A percentile compares a stretch with the other conserved stretches of the same genome.
Conservation (phyloP, 1,284 basidiomycete species). For the Tylopilus orsonianus region DNA sequence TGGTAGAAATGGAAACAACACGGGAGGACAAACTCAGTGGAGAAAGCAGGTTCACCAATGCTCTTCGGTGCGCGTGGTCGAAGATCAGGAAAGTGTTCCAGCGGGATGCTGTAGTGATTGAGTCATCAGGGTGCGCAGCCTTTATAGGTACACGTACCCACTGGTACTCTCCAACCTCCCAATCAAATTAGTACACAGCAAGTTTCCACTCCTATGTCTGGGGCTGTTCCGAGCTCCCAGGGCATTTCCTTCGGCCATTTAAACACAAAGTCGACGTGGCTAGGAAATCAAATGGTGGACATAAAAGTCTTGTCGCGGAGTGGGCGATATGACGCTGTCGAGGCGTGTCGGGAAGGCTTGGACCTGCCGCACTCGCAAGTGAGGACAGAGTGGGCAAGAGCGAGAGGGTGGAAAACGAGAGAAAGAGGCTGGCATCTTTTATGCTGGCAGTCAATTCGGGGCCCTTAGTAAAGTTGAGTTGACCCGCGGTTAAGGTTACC, state of each 20-base stretch:
- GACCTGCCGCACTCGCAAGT: conserved; percentile 1
- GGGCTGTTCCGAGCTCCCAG: conserved; percentile 13
- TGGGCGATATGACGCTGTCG: not conserved
- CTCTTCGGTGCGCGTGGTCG: conserved; percentile 1
- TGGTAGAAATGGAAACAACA: not conserved
- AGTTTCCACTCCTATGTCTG: conserved; percentile 16
- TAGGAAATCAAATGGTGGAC: not conserved
- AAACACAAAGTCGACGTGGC: not conserved
- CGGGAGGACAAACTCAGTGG: conserved; percentile 12
- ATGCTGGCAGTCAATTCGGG: too few species aligned
- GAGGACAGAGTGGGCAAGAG: not conserved
- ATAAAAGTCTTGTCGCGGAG: not conserved
- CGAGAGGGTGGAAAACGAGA: not conserved
- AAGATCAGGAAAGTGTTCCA: not conserved
- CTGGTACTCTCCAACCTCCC: conserved; percentile 2
- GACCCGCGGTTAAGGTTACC: conserved; percentile 17
- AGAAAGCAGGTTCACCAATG: not conserved
- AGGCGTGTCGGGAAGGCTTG: not conserved
- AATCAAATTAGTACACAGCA: conserved; percentile 23
- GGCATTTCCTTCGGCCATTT: conserved; percentile 9
- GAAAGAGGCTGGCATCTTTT: conserved; percentile 9
- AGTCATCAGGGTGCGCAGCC: conserved; percentile 6
- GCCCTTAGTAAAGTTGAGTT: conserved; percentile 7
- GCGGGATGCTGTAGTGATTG: conserved; percentile 11
- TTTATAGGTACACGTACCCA: conserved; percentile 23